These are phyloP conservation scores for Paecilomyces sp. DNA, from an alignment of 2,329 filamentous ascomycete species.

Conservation along the genomic window DNA sequence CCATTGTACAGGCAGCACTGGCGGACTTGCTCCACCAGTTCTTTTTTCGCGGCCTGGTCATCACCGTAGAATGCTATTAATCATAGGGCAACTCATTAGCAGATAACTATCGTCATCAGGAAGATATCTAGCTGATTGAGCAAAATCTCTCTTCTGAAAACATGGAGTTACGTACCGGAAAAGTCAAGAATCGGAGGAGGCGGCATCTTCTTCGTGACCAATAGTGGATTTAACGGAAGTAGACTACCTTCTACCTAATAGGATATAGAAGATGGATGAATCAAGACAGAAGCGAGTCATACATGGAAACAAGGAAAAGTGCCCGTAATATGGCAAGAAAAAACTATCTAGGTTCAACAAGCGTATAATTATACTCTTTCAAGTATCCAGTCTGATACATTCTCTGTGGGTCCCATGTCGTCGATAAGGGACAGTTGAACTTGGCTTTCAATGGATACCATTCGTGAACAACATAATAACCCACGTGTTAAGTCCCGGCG, in stretches of 20 bases:
- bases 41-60: not conserved
- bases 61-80: not conserved
- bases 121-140: not conserved
- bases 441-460: not conserved
- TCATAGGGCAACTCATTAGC: not conserved
- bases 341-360: too few species aligned
- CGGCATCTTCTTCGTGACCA: not conserved
- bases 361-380: not conserved
- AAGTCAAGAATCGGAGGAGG: not conserved
- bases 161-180: not conserved
- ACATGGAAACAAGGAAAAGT: too few species aligned
- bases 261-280: not conserved
- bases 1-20: constrained; percentile 13
- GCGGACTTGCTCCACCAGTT: not conserved
- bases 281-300: too few species aligned
- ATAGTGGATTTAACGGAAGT: not conserved
- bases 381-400: not conserved
- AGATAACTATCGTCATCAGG: not conserved
- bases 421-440: not conserved
- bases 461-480: not conserved
- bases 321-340: too few species aligned
- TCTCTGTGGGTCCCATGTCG: not conserved
- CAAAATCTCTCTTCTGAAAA: not conserved
- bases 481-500: not conserved
- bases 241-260: not conserved